A percentile compares a stretch with the other conserved stretches of the same genome.
Conservation (phyloP, 768 basidiomycete genomes). For the Bullera alba region DNA sequence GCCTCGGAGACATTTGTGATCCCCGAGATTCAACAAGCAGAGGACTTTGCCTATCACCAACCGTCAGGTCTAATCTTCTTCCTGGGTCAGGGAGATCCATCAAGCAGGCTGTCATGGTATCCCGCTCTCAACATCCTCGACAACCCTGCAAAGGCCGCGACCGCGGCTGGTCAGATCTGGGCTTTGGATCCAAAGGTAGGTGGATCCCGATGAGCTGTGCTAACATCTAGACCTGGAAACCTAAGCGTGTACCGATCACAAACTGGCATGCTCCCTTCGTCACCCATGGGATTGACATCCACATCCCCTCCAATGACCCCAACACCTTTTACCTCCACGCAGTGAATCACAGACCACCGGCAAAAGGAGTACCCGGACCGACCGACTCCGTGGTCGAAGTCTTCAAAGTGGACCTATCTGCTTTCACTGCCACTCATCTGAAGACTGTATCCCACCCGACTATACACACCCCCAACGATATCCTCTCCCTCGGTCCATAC, state of each 20-base stretch:
- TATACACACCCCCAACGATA: slow-evolving; percentile 22
- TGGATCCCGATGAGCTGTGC: not conserved
- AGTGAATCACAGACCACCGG: slow-evolving; percentile 17
- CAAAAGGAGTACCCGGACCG: not conserved
- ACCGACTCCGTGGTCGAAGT: slow-evolving; percentile 22
- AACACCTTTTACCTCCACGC: slow-evolving; percentile 22
- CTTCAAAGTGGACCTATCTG: slow-evolving; percentile 14
- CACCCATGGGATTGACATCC: slow-evolving; percentile 27
- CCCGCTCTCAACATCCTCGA: slow-evolving; percentile 10
- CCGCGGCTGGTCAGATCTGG: slow-evolving; percentile 9
- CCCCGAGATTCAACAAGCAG: slow-evolving; percentile 10
- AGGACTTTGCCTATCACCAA: slow-evolving; percentile 12
- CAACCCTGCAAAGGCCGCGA: not conserved
- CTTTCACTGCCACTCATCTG: slow-evolving; percentile 8
- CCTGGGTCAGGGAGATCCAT: slow-evolving; percentile 8
- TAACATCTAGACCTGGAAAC: slow-evolving; percentile 10
- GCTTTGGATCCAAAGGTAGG: slow-evolving; percentile 18
- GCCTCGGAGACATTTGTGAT: slow-evolving; percentile 3
- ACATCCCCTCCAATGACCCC: slow-evolving; percentile 2
- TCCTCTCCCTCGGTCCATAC: slow-evolving; percentile 7
- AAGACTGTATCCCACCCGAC: slow-evolving; percentile 15
- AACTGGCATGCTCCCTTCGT: slow-evolving; percentile 14
- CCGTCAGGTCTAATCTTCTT: slow-evolving; percentile 9
- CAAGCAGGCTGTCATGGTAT: slow-evolving; percentile 12
- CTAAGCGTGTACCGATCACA: slow-evolving; percentile 1